Conservation (phyloP, 331 rosid species). For the Quercus lobata region DNA sequence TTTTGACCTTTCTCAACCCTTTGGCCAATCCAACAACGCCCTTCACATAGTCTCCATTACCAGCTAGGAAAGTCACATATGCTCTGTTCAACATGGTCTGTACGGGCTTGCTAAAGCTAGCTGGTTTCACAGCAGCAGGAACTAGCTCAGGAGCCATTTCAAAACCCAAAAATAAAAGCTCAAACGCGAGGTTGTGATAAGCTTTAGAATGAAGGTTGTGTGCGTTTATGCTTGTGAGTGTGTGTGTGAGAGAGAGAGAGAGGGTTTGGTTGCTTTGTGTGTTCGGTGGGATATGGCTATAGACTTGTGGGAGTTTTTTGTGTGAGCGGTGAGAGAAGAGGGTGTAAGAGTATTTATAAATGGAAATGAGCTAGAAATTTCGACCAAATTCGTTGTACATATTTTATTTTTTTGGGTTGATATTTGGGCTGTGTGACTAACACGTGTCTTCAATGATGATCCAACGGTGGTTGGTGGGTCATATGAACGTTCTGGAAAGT, state of each 20-base stretch:
- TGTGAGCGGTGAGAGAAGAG: neutral
- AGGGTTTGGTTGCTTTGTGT: neutral
- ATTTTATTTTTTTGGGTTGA: neutral
- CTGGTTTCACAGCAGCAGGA: conserved; percentile 12
- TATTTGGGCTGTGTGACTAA: neutral
- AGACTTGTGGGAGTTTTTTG: neutral
- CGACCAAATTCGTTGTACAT: neutral
- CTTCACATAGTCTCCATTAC: conserved; percentile 80
- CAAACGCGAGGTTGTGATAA: too few relatives aligned
- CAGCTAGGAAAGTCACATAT: conserved; percentile 78
- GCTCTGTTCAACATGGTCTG: conserved; percentile 37
- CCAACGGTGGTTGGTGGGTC: neutral
- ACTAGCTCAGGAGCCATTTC: conserved; percentile 58
- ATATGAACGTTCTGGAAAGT: conserved; percentile 33
- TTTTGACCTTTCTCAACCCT: conserved; percentile 58
- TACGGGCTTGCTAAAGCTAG: neutral
- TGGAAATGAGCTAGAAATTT: neutral
- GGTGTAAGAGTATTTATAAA: conserved; percentile 18
- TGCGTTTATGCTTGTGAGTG: too few relatives aligned
- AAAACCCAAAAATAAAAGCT: too few relatives aligned
- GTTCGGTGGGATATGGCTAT: neutral
- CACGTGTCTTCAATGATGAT: conserved; percentile 23
- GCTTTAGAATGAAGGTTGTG: too few relatives aligned
- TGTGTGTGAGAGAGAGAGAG: neutral
- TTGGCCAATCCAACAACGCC: conserved; percentile 87